Percentiles rank a stretch among this genome's conserved stretches.
These are phyloP conservation scores for Neoboletus brunneissimus DNA, from an alignment of 768 basidiomycete genomes.

Conservation along the genomic window DNA sequence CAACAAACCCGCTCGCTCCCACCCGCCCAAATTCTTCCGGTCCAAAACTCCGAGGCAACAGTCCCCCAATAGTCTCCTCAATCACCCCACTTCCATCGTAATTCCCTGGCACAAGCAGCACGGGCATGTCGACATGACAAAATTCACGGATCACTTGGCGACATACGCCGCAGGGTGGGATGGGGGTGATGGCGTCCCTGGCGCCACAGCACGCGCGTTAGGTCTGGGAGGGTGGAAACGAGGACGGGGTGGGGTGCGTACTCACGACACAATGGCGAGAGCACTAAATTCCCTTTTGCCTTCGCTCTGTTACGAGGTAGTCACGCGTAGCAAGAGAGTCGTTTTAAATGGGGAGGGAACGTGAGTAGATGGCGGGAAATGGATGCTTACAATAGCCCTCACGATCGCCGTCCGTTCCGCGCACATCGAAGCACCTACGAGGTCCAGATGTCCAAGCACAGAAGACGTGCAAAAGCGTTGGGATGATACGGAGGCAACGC, in stretches of 20 bases:
- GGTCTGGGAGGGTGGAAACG: background rate
- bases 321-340: background rate
- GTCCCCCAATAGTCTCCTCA: no score
- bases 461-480: background rate
- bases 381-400: slow-evolving; percentile 73
- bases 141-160: slow-evolving; percentile 89
- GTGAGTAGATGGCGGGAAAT: background rate
- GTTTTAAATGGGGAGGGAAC: background rate
- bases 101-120: slow-evolving; percentile 31
- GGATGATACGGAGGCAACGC: background rate
- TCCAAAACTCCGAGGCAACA: no score
- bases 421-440: slow-evolving; percentile 80
- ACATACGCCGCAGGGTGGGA: slow-evolving; percentile 92
- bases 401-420: slow-evolving; percentile 91
- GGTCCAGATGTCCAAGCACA: background rate
- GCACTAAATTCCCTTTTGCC: slow-evolving; percentile 65
- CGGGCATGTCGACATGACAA: slow-evolving; percentile 69
- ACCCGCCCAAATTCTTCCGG: no score
- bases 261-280: slow-evolving; percentile 76
- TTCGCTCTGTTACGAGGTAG: slow-evolving; percentile 58
- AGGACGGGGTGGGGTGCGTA: slow-evolving; percentile 1
- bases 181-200: slow-evolving; percentile 68
- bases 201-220: background rate
- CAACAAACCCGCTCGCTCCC: no score
- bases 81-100: no score